These are phyloP conservation scores for Metschnikowia noctiluminum DNA, from an alignment of 805 yeast genomes.

Conservation along the genomic window DNA sequence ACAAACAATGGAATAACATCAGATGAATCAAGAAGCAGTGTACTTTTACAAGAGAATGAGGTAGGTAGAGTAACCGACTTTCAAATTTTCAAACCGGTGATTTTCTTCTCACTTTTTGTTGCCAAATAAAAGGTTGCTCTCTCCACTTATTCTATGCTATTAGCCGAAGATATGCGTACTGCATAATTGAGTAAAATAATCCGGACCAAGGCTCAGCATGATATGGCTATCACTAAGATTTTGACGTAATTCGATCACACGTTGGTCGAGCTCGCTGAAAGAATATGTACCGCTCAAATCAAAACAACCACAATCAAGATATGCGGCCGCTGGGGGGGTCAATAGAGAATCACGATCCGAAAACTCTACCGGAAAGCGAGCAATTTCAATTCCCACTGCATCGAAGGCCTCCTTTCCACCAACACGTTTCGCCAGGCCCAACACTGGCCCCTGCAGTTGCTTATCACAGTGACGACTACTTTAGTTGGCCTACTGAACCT, in stretches of 20 bases:
- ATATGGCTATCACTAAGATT: background rate
- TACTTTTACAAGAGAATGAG: too few relatives aligned
- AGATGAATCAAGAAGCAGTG: too few relatives aligned
- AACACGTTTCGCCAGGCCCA: constrained; percentile 8
- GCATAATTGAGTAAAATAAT: background rate
- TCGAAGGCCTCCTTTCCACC: constrained; percentile 1
- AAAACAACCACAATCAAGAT: background rate
- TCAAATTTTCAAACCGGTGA: too few relatives aligned
- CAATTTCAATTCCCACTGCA: constrained; percentile 5
- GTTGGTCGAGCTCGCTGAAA: background rate
- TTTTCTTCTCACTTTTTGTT: too few relatives aligned
- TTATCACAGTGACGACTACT: constrained; percentile 12
- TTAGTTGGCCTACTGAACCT: constrained; percentile 5
- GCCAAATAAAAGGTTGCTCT: background rate
- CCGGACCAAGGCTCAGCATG: background rate
- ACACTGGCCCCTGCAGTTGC: constrained; percentile 17
- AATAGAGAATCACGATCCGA: background rate
- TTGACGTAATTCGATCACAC: background rate
- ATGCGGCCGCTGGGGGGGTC: background rate
- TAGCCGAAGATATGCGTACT: background rate
- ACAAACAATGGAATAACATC: too few relatives aligned
- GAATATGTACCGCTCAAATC: constrained; percentile 3
- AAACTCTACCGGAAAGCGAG: constrained; percentile 8
- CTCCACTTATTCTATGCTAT: background rate
- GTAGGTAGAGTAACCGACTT: too few relatives aligned